Evolutionary conservation across 139 green algal species (phyloP), one percentile per base, ranked within the genome.

Genomic region (Raphidocelis subcapitata): DNA sequence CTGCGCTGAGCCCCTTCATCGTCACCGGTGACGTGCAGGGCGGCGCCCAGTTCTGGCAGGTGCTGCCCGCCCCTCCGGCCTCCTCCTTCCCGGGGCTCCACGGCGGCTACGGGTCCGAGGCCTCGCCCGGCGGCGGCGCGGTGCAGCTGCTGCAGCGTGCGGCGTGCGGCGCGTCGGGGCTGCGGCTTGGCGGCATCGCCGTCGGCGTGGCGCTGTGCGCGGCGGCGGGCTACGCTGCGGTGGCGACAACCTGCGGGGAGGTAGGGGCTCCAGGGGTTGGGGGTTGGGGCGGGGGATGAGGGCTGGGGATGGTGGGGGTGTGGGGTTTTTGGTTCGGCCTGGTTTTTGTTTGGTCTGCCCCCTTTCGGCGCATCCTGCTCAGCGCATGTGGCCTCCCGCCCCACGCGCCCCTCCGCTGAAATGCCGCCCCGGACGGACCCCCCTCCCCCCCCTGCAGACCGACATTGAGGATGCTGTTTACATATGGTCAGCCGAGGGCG

Each of bases 221-320:
- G n/a, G 24, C 56, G 4, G 72, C 70, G 0, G 80, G 80, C 31
- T 79, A 77, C 61, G 74, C 71, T 15, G 80, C 80, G 49, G 80
- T 74, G 18, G 80, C 80, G 28, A 74, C 67, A 20, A 85, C 80
- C 32, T 80, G 74, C 67, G 80, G 80, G 0, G 41, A 76, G 64
- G 79, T 77, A n/a, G 29, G 26, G 65, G 10, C 10, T 46, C 31
- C 15, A 49, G n/a, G n/a, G n/a, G n/a, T n/a, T n/a, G n/a, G n/a
- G n/a, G n/a, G n/a, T n/a, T n/a, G n/a, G n/a, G n/a, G n/a, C n/a
- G n/a, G n/a, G n/a, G n/a, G n/a, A n/a, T n/a, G n/a, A n/a, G n/a
- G n/a, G n/a, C n/a, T n/a, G n/a, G n/a, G n/a, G n/a, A n/a, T n/a
- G n/a, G n/a, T n/a, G n/a, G n/a, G n/a, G n/a, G n/a, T n/a, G n/a